phyloP scores from a whole-genome alignment of 2,329 filamentous ascomycete species.

The Didymella keratinophila region DNA sequence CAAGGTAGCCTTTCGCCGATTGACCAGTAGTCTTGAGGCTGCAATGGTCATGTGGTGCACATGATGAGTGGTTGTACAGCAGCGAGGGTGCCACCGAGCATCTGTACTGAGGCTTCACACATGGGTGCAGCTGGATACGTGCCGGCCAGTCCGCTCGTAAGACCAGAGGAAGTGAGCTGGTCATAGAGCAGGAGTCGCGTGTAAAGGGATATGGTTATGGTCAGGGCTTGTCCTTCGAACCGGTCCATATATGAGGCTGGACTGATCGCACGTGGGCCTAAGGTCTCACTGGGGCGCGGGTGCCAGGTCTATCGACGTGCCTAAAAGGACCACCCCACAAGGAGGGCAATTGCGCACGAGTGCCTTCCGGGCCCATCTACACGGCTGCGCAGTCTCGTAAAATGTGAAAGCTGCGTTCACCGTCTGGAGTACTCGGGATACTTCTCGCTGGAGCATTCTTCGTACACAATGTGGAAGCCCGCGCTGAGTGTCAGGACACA shows the following conservation, averaged over 20 bases:
- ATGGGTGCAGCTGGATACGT: not conserved
- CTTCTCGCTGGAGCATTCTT: not conserved
- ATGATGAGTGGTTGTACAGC: not conserved
- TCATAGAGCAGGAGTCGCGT: not conserved
- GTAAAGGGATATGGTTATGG: not conserved
- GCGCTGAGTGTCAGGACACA: not conserved
- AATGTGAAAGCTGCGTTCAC: not conserved
- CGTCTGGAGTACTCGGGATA: not conserved
- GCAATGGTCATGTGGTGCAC: not conserved
- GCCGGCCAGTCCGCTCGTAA: not conserved
- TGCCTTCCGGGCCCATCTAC: not conserved
- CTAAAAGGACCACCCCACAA: not conserved
- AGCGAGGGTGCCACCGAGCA: not conserved
- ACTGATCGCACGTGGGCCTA: not conserved
- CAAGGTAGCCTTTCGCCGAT: not conserved
- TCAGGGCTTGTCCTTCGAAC: not conserved
- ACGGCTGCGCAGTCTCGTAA: not conserved
- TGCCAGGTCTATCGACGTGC: not conserved
- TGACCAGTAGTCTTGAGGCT: not conserved
- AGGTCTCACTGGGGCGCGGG: not conserved
- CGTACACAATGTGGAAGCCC: not conserved
- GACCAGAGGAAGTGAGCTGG: slow-evolving; percentile 1
- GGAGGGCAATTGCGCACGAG: not conserved
- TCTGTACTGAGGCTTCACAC: not conserved
- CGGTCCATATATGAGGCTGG: not conserved